Percentiles rank a stretch among this genome's conserved stretches.
Conservation (phyloP, 306 rosid genomes). For the Rosa rugosa region DNA sequence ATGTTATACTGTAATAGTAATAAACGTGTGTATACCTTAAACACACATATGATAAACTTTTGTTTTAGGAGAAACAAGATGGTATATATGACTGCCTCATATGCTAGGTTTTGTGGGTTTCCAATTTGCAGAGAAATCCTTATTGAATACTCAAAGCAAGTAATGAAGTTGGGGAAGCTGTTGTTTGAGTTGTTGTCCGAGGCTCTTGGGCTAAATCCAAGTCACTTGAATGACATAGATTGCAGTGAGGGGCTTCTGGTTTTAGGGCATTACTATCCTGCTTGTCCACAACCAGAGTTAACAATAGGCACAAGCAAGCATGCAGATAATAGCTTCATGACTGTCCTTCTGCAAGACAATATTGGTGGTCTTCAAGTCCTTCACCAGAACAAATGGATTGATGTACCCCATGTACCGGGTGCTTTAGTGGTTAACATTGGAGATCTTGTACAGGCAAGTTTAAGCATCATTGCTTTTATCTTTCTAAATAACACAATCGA, state of each 20-base stretch:
- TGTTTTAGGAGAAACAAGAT: background rate
- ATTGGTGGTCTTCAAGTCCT: slow-evolving; percentile 55
- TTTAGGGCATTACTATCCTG: slow-evolving; percentile 20
- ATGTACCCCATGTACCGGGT: slow-evolving; percentile 10
- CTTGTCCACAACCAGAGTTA: slow-evolving; percentile 28
- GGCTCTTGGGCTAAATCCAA: slow-evolving; percentile 17
- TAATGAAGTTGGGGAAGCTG: slow-evolving; percentile 37
- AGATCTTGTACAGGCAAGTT: slow-evolving; percentile 19
- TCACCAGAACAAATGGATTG: slow-evolving; percentile 17
- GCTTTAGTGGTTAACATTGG: slow-evolving; percentile 18
- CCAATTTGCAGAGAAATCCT: background rate
- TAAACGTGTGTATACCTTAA: too few relatives aligned
- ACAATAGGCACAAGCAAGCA: slow-evolving; percentile 28
- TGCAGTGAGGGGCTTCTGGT: slow-evolving; percentile 16
- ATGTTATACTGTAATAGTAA: too few relatives aligned
- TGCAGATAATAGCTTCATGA: slow-evolving; percentile 35
- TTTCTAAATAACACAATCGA: background rate
- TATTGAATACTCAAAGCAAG: slow-evolving; percentile 33
- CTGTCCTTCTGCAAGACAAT: slow-evolving; percentile 49
- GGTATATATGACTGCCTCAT: background rate
- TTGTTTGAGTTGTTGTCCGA: slow-evolving; percentile 22
- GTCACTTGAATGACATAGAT: slow-evolving; percentile 13
- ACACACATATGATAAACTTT: too few relatives aligned
- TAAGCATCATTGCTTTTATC: background rate
- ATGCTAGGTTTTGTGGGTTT: background rate